A percentile compares a stretch with the other conserved stretches of the same genome.
These are phyloP conservation scores for Lathyrus tuberosus DNA, from an alignment of 306 rosid species.

Conservation along the genomic window DNA sequence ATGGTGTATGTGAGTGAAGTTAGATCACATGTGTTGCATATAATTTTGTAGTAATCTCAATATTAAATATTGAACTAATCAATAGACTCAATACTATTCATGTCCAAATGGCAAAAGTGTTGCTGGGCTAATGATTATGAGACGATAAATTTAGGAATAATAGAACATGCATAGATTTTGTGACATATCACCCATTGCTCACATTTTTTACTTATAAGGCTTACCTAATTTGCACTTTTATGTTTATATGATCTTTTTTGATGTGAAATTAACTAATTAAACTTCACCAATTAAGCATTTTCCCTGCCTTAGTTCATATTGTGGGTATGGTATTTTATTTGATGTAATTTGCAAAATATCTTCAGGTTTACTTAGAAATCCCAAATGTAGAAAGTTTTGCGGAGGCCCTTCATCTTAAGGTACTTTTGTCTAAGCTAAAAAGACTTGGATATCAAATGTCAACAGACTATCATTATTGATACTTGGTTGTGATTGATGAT, in stretches of 20 bases:
- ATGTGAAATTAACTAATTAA: conserved; percentile 6
- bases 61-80: background rate
- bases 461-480: conserved; percentile 14
- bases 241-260: conserved; percentile 18
- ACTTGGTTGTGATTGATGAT: conserved; percentile 17
- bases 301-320: background rate
- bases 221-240: background rate
- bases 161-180: conserved; percentile 16
- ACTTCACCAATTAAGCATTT: conserved; percentile 1
- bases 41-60: conserved; percentile 2
- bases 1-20: conserved; percentile 1
- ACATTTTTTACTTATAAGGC: background rate
- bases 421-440: conserved; percentile 44
- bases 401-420: conserved; percentile 76
- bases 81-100: background rate
- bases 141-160: conserved; percentile 6
- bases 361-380: conserved; percentile 89
- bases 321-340: conserved; percentile 32
- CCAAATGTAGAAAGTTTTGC: conserved; percentile 80
- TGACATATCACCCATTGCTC: conserved; percentile 13
- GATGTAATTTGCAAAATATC: conserved; percentile 31
- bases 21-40: conserved; percentile 22
- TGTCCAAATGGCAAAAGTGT: background rate
- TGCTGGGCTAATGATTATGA: conserved; percentile 17
- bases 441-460: conserved; percentile 13